phyloP scores from a whole-genome alignment of 169 alveolate genomes.

The Blepharisma undulans region DNA sequence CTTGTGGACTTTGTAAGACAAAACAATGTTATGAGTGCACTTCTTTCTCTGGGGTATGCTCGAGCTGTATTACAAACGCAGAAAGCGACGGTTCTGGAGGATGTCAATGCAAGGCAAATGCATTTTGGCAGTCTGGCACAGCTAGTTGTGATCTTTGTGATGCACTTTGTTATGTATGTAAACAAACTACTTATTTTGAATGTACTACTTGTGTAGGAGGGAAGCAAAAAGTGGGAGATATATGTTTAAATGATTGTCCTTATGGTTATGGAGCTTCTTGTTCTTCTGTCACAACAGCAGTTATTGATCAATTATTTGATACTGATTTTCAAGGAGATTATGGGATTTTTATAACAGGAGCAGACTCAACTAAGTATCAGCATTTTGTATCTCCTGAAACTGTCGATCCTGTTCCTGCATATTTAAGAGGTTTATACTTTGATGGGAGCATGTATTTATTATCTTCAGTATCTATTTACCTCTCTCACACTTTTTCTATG shows the following conservation, averaged over 20 bases:
- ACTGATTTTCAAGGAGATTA: neutral
- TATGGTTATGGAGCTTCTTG: no score
- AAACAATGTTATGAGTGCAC: no score
- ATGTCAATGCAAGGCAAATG: neutral
- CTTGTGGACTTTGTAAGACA: no score
- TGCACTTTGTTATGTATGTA: neutral
- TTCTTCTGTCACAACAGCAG: no score
- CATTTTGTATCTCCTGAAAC: neutral
- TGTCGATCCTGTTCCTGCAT: constrained; percentile 14
- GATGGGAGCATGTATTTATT: neutral
- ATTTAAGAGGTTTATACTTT: neutral
- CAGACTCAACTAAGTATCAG: neutral
- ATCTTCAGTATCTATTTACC: neutral
- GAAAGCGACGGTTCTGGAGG: neutral
- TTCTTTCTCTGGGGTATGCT: no score
- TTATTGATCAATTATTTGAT: no score
- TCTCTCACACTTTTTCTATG: neutral
- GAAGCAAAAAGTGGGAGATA: no score
- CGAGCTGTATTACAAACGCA: neutral
- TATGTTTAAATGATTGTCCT: no score
- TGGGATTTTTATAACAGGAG: neutral
- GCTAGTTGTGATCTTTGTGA: neutral
- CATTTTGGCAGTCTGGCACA: neutral
- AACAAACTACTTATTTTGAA: no score
- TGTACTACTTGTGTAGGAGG: no score